Evolutionary conservation across 441 rosid species (phyloP).

Genomic region (Metrosideros polymorpha): DNA sequence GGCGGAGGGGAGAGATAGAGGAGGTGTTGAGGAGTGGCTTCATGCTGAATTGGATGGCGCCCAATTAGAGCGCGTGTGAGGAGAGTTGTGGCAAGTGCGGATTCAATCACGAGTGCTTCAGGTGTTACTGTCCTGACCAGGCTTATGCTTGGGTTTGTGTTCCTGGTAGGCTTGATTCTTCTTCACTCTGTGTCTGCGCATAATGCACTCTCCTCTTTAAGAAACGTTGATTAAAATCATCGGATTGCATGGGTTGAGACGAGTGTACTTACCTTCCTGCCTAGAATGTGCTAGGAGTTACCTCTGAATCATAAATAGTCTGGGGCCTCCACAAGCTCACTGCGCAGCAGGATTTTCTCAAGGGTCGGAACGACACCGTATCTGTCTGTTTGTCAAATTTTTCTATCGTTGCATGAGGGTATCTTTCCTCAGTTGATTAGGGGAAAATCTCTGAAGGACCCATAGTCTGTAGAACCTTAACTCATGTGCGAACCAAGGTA

Average conservation of each 20-base stretch:
- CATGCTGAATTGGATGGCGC: constrained; percentile 28
- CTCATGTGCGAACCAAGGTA: not conserved
- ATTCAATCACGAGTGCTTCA: constrained; percentile 5
- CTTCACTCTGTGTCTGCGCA: not conserved
- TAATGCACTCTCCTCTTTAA: not conserved
- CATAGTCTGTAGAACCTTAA: not conserved
- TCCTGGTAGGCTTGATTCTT: not conserved
- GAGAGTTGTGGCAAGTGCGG: constrained; percentile 44
- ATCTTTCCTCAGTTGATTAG: not conserved
- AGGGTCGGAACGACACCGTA: not conserved
- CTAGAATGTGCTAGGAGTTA: not conserved
- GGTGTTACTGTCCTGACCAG: constrained; percentile 42
- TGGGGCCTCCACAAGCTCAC: not conserved
- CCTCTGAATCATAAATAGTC: not conserved
- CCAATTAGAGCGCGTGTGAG: constrained; percentile 24
- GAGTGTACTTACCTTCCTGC: not conserved
- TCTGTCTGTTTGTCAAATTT: not conserved
- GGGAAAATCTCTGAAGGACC: not conserved
- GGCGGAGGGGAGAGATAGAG: not conserved
- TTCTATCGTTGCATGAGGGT: not conserved
- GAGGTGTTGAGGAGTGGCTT: constrained; percentile 19
- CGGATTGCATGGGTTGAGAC: not conserved
- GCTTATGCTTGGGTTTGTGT: constrained; percentile 23
- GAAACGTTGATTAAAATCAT: not conserved
- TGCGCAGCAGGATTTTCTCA: not conserved